Percentiles rank a stretch among this genome's conserved stretches.
Conservation (phyloP, 345 rosid species). For the Sonneratia alba region DNA sequence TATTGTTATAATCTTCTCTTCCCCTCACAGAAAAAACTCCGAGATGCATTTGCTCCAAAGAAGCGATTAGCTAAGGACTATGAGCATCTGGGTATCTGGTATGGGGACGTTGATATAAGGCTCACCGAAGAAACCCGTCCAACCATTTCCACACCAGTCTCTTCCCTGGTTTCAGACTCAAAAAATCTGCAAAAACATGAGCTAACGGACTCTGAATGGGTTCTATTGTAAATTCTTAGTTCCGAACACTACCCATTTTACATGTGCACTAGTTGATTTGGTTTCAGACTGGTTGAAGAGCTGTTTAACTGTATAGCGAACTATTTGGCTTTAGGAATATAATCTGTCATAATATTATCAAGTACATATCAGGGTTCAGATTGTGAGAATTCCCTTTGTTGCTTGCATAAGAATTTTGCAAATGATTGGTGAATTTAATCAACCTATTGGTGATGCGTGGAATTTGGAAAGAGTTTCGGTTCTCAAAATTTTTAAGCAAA, state of each 20-base stretch:
- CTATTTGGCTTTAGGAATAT: not conserved
- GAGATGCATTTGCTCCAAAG: conserved; percentile 50
- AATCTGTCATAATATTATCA: not conserved
- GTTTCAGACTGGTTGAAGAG: not conserved
- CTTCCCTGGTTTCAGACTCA: conserved; percentile 10
- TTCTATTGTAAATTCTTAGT: conserved; percentile 34
- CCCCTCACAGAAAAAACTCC: conserved; percentile 46
- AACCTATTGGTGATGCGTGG: too few species aligned
- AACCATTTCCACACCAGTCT: conserved; percentile 12
- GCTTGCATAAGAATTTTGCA: not conserved
- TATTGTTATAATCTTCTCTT: not conserved
- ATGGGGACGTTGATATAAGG: conserved; percentile 47
- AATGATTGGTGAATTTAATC: not conserved
- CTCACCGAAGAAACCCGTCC: conserved; percentile 16
- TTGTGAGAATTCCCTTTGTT: not conserved
- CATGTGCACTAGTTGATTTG: not conserved
- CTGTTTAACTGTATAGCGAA: conserved; percentile 7
- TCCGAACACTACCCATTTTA: not conserved
- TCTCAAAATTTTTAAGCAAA: not conserved
- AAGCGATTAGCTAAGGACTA: conserved; percentile 60
- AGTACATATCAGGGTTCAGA: not conserved
- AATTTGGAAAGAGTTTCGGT: not conserved
- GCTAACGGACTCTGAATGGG: conserved; percentile 49
- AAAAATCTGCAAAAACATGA: conserved; percentile 13
- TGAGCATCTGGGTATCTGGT: conserved; percentile 67